Base-by-base conservation (phyloP, 495 filamentous ascomycete species). In the Daldinia caldariorum region DNA sequence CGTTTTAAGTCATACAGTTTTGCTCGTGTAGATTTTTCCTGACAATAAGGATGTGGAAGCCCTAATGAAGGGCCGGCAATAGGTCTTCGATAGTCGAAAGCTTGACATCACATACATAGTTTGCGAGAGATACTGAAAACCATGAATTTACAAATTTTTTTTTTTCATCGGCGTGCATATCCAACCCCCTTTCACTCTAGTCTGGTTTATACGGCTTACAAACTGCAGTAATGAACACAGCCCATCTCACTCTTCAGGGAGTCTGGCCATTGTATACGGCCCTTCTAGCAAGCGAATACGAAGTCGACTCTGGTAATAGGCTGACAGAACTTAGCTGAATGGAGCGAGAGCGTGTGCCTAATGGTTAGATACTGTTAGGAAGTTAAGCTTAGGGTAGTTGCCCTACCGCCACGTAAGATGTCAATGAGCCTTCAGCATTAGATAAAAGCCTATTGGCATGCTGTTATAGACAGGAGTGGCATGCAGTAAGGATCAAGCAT, bases 401-500 rank as follows among this genome's bases (percentile, higher is more conserved):
- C 35, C 41, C 22, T 39, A 32, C 18, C 34, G 37, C 65, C 65
- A 68, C 58, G 65, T 61, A 56, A 29, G 20, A 60, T 60, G 10
- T 45, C 10, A 58, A 43, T 32, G 53, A 43, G 22, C 4, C 62
- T 14, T 14, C n/a, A 47, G 35, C 50, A 12, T n/a, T 34, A 49
- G 31, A 16, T 13, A 12, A 26, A 39, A 13, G 12, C 35, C 45
- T 54, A 54, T 63, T 63, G 43, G 66, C 16, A 50, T 55, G 37
- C 18, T 35, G 32, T 37, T 41, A 14, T 10, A 29, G 16, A 10
- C 20, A 38, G 18, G 60, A 18, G 60, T 63, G 66, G 45, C 47
- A 45, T 57, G 60, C 14, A 35, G 43, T 61, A 6, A 35, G 39
- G 50, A 16, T 16, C n/a, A 22, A 41, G 45, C 34, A 57, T 29